A percentile compares a stretch with the other conserved stretches of the same genome.
These are phyloP conservation scores for Boletus vinaceobasis DNA, from an alignment of 768 basidiomycete genomes.

Conservation along the genomic window DNA sequence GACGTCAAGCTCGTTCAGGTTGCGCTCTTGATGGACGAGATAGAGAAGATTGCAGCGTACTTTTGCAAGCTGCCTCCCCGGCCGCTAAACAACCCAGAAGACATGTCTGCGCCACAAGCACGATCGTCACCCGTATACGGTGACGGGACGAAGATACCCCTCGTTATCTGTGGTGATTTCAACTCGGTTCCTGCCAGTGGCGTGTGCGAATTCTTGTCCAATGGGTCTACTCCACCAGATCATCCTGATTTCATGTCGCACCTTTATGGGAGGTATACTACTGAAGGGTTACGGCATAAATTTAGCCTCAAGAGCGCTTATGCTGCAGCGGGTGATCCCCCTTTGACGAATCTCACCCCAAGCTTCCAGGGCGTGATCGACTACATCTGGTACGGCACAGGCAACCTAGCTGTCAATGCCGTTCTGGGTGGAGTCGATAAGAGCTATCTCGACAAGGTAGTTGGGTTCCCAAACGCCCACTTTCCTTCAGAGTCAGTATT, in stretches of 20 bases:
- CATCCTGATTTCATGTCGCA: slow-evolving; percentile 94
- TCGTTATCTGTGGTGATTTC: slow-evolving; percentile 92
- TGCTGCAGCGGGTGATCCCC: slow-evolving; percentile 52
- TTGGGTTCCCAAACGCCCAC: slow-evolving; percentile 95
- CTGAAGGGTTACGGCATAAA: slow-evolving; percentile 77
- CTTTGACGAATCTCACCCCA: slow-evolving; percentile 88
- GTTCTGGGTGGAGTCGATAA: slow-evolving; percentile 88
- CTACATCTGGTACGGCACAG: slow-evolving; percentile 88
- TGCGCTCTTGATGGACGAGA: slow-evolving; percentile 88
- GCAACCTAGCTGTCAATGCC: slow-evolving; percentile 70
- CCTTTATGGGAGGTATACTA: slow-evolving; percentile 89
- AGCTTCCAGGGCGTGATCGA: slow-evolving; percentile 86
- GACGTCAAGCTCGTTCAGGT: slow-evolving; percentile 98
- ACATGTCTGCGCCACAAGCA: slow-evolving; percentile 25
- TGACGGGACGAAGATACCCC: slow-evolving; percentile 86
- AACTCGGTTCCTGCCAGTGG: slow-evolving; percentile 87
- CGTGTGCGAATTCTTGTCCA: slow-evolving; percentile 86
- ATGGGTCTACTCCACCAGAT: slow-evolving; percentile 61
- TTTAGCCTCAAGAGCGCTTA: slow-evolving; percentile 86
- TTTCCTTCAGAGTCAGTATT: slow-evolving; percentile 94
- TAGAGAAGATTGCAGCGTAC: slow-evolving; percentile 82
- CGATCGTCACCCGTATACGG: slow-evolving; percentile 66
- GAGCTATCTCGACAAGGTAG: slow-evolving; percentile 80
- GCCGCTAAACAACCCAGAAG: slow-evolving; percentile 38
- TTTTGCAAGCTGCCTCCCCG: slow-evolving; percentile 82